Base-by-base conservation (phyloP, 345 rosid genomes). In the Dipteronia sinensis region DNA sequence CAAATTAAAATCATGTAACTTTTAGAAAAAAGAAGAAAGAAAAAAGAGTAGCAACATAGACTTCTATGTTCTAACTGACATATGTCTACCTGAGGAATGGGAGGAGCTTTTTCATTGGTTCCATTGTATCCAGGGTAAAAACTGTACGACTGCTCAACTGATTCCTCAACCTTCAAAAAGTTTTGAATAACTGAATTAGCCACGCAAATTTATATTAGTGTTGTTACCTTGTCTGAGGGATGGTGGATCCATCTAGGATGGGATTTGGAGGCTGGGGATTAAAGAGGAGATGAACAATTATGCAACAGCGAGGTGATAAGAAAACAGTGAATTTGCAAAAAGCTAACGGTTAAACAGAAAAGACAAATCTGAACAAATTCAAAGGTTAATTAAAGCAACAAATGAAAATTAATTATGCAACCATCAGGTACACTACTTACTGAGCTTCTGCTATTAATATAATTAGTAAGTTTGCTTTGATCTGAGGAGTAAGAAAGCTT, bases 51-150 rank as follows among this genome's bases (percentile, higher is more conserved):
- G 53, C 44, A n/a, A 67, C 3, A 34, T 17, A 22, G 72, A 78
- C 27, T 74, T 79, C 67, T 65, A 51, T 77, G 58, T 22, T 79
- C 67, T 65, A 51, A 79, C 65, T 22, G 51, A 77, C 34, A 65
- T 55, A 19, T 79, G 73, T 49, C 44, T 86, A 94, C 99, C 93
- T 96, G 98, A 78, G 97, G 91, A 74, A 92, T 98, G 91, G 92
- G 98, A 78, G 97, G 91, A 76, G 74, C 86, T 88, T 88, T 85
- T 72, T 88, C 87, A 46, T 81, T 70, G 55, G 90, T 80, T 83
- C 97, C 99, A 79, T 92, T 86, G 79, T 86, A 89, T 78, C 84
- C 84, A 70, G 88, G 22, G 86, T 93, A 95, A 80, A 83, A 93
- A 79, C 92, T 91, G 85, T 80, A 95, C 1, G 95, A 88, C 80